A percentile compares a stretch with the other conserved stretches of the same genome.
phyloP scores from a whole-genome alignment of 2,329 filamentous ascomycete genomes.

The Mollisia scopiformis region DNA sequence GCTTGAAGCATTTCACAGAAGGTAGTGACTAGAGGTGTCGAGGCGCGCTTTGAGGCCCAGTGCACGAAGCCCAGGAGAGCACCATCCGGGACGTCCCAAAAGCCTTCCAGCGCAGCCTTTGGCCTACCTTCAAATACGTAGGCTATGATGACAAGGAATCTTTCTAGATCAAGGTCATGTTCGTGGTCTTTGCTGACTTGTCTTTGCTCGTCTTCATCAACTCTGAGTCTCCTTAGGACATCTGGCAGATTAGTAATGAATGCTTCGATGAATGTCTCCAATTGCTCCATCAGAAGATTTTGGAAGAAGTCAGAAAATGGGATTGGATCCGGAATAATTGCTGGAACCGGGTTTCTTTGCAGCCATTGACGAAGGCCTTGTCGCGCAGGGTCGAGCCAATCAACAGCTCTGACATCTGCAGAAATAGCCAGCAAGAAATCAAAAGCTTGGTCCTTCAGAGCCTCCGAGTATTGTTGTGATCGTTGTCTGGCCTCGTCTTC shows the following conservation, averaged over 20 bases:
- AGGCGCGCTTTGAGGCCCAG: slow-evolving; percentile 94
- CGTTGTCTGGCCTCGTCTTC: slow-evolving; percentile 69
- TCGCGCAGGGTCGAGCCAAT: slow-evolving; percentile 88
- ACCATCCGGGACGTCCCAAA: slow-evolving; percentile 91
- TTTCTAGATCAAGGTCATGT: slow-evolving; percentile 77
- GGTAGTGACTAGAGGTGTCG: slow-evolving; percentile 92
- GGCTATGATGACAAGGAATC: slow-evolving; percentile 89
- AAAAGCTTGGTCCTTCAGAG: slow-evolving; percentile 85
- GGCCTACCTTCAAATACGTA: slow-evolving; percentile 87
- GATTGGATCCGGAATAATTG: slow-evolving; percentile 68
- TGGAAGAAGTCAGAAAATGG: slow-evolving; percentile 75
- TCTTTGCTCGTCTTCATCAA: slow-evolving; percentile 87
- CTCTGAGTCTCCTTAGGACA: slow-evolving; percentile 80
- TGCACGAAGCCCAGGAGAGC: slow-evolving; percentile 94
- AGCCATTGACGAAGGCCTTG: slow-evolving; percentile 81
- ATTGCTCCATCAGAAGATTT: slow-evolving; percentile 71
- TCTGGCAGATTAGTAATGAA: slow-evolving; percentile 97
- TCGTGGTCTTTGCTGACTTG: slow-evolving; percentile 67
- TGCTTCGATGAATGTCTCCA: slow-evolving; percentile 87
- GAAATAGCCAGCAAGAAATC: slow-evolving; percentile 89
- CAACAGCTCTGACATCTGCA: slow-evolving; percentile 76
- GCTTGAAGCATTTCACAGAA: slow-evolving; percentile 97
- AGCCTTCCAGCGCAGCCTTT: slow-evolving; percentile 77
- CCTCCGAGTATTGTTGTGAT: slow-evolving; percentile 73
- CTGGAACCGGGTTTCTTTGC: slow-evolving; percentile 72